Evolutionary conservation across 129 eudicot genomes (phyloP).

Genomic region (Escallonia rubra): DNA sequence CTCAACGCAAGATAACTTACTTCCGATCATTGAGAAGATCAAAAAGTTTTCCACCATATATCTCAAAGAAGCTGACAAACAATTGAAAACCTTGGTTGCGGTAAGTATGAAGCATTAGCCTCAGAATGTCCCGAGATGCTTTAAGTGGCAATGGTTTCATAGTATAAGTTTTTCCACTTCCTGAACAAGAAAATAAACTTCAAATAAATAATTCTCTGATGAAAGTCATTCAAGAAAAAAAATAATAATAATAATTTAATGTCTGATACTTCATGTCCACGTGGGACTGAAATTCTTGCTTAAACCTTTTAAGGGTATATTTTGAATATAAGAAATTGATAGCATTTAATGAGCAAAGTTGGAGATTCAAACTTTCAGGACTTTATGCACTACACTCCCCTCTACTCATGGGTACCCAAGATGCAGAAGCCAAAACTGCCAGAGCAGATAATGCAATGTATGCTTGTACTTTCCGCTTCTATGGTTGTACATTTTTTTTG

Average conservation of each 20-base stretch:
- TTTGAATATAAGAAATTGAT: too few relatives aligned
- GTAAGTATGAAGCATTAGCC: constrained; percentile 90
- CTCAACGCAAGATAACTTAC: constrained; percentile 35
- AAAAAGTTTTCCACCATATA: constrained; percentile 89
- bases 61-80: constrained; percentile 90
- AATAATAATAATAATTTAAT: neutral
- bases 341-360: too few relatives aligned
- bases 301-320: too few relatives aligned
- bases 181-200: constrained; percentile 32
- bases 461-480: too few relatives aligned
- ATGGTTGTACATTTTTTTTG: too few relatives aligned
- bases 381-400: too few relatives aligned
- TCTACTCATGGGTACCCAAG: too few relatives aligned
- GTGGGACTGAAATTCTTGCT: neutral
- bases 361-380: too few relatives aligned
- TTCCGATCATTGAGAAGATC: constrained; percentile 88
- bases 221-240: neutral
- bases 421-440: too few relatives aligned
- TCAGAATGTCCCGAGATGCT: constrained; percentile 83
- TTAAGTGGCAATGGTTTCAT: constrained; percentile 95
- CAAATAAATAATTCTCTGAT: neutral
- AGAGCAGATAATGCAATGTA: too few relatives aligned
- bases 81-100: constrained; percentile 91
- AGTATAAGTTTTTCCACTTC: constrained; percentile 95
- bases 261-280: neutral